phyloP scores from a whole-genome alignment of 768 basidiomycete species.

The Holtermannia corniformis region DNA sequence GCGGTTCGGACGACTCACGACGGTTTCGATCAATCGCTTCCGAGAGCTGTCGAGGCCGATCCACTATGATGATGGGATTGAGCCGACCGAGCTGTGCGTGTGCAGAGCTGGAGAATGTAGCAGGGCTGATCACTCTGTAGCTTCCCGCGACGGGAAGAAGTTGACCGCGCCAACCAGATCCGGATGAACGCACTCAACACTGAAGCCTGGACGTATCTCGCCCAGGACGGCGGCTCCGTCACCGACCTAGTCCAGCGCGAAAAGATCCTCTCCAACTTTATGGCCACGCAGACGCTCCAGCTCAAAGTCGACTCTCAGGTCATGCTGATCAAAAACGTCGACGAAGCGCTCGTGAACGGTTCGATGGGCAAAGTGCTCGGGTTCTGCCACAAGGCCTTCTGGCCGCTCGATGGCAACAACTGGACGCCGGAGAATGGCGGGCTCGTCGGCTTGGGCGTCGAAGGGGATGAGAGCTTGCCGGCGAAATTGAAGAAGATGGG shows the following conservation, averaged over 20 bases:
- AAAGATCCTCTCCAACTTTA: slow-evolving; percentile 79
- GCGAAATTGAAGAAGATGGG: slow-evolving; percentile 20
- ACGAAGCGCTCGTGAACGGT: slow-evolving; percentile 86
- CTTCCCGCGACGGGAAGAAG: slow-evolving; percentile 85
- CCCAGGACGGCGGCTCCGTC: slow-evolving; percentile 58
- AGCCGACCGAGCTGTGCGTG: slow-evolving; percentile 78
- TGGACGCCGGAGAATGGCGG: slow-evolving; percentile 42
- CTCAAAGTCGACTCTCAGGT: slow-evolving; percentile 79
- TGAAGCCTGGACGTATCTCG: slow-evolving; percentile 49
- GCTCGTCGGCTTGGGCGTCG: slow-evolving; percentile 34
- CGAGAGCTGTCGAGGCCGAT: slow-evolving; percentile 60
- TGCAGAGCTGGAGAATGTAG: neutral
- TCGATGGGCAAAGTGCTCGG: slow-evolving; percentile 75
- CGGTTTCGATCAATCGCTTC: slow-evolving; percentile 62
- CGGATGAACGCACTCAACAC: slow-evolving; percentile 58
- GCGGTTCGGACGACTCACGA: slow-evolving; percentile 71
- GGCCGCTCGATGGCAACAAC: slow-evolving; percentile 13
- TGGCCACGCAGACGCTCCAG: slow-evolving; percentile 64
- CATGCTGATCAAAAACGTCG: slow-evolving; percentile 91
- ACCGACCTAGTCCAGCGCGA: slow-evolving; percentile 54
- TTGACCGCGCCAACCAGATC: slow-evolving; percentile 67
- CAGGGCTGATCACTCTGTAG: slow-evolving; percentile 44
- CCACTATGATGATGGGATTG: slow-evolving; percentile 66
- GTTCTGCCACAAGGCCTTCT: slow-evolving; percentile 47
- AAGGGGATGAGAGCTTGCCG: slow-evolving; percentile 42